Evolutionary conservation across 1,139 yeast species (phyloP), one percentile per base, ranked within the genome.

Genomic region (Torulaspora globosa): DNA sequence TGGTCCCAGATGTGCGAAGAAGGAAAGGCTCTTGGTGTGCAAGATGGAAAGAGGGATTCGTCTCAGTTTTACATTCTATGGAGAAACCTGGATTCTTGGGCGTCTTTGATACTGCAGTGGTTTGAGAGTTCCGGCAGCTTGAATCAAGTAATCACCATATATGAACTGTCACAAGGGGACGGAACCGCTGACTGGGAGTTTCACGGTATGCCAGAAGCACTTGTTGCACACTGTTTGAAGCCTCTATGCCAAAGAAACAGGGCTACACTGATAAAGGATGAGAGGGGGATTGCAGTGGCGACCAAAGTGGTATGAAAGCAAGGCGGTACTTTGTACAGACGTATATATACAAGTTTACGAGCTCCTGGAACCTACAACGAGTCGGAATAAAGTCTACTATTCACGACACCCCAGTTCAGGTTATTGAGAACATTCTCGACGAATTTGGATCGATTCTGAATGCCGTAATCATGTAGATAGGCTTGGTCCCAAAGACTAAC

Each of bases 401-500:
- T 84, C 42, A 90, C 79, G 43, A 85, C 90, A 50, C 82, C 78
- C 98, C 98, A 92, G 68, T 92, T 80, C 56, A 90, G 77, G 56
- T 87, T 76, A 43, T 82, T 75, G 83, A 95, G 84, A 63, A 85
- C 79, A 47, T 80, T 82, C 51, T 78, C 79, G 59, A 92, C 75
- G 65, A 85, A 92, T 53, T 80, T 78, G 29, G 78, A 74, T 68
- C 82, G 84, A 35, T 95, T 95, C 42, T 70, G 75, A 33, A 87
- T 76, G 26, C 97, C 96, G 67, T 82, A 92, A 66, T 92, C 98
- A 16, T 76, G 69, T 44, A 88, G 60, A 66, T 82, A 92, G 18
- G 96, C 88, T 55, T 81, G 79, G 65, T 90, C 95, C 97, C 97
- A 90, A 55, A 85, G 75, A 66, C 82, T 87, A 56, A 89, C 74